Percentiles rank a stretch among this genome's conserved stretches.
These are phyloP conservation scores for Zoysia japonica DNA, from an alignment of 176 grass and related monocot genomes.

Conservation along the genomic window DNA sequence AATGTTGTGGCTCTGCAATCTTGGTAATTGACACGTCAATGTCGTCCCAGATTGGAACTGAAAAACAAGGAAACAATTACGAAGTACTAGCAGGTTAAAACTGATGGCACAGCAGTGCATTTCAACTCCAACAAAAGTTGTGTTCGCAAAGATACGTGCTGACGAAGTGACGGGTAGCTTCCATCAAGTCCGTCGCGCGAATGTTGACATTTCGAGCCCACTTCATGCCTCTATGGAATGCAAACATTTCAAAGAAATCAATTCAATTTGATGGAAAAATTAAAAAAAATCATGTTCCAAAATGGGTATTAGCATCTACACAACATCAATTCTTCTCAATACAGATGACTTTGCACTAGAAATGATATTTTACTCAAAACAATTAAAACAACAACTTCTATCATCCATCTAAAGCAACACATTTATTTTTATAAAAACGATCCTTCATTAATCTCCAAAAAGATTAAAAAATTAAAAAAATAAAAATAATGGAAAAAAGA, in stretches of 20 bases:
- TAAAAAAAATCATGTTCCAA: too few species aligned
- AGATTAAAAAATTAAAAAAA: neutral
- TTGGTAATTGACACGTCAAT: conserved; percentile 34
- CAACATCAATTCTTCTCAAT: too few species aligned
- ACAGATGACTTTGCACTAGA: too few species aligned
- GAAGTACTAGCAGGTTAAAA: conserved; percentile 10
- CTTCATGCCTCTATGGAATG: too few species aligned
- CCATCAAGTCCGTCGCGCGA: conserved; percentile 52
- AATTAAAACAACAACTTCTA: too few species aligned
- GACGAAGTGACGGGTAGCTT: conserved; percentile 67
- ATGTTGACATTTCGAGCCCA: conserved; percentile 34
- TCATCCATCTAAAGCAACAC: too few species aligned
- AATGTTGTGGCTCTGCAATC: neutral
- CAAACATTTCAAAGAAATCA: too few species aligned
- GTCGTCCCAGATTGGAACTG: conserved; percentile 85
- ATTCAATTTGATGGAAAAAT: too few species aligned
- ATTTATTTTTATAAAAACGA: neutral
- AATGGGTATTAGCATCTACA: too few species aligned
- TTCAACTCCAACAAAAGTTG: neutral
- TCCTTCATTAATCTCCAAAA: neutral
- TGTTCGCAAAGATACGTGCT: conserved; percentile 15
- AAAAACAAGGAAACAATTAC: neutral
- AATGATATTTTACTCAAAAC: too few species aligned
- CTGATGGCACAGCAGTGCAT: neutral
- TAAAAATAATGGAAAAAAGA: neutral